phyloP scores from a whole-genome alignment of 78 protist species.

The Monosiga brevicollis region DNA sequence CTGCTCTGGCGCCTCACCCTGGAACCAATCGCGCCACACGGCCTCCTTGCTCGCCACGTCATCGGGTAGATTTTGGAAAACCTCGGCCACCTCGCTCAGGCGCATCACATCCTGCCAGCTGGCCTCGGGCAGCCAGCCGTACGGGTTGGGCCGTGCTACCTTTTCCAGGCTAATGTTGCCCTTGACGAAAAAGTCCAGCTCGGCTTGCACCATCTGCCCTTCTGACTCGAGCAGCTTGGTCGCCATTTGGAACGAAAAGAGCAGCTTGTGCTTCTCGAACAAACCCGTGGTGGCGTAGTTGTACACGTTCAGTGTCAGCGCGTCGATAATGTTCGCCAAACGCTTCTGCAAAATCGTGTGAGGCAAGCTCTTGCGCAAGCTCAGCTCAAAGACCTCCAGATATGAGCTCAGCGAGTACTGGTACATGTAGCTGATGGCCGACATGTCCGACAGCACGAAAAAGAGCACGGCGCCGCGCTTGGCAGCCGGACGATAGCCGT shows the following conservation, averaged over 20 bases:
- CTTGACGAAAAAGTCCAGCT: slow-evolving; percentile 76
- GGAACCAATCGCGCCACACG: slow-evolving; percentile 67
- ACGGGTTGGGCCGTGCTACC: slow-evolving; percentile 10
- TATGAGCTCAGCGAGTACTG: slow-evolving; percentile 75
- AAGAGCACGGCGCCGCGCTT: slow-evolving; percentile 78
- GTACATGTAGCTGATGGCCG: slow-evolving; percentile 69
- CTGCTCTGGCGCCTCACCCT: slow-evolving; percentile 60
- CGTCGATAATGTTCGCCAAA: slow-evolving; percentile 48
- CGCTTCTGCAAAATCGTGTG: slow-evolving; percentile 35
- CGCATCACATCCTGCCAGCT: slow-evolving; percentile 67
- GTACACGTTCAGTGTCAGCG: slow-evolving; percentile 62
- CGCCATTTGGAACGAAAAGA: slow-evolving; percentile 72
- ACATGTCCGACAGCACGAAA: slow-evolving; percentile 54
- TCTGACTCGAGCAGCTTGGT: slow-evolving; percentile 34
- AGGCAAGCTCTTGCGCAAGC: slow-evolving; percentile 26
- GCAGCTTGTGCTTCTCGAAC: slow-evolving; percentile 72
- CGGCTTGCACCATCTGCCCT: slow-evolving; percentile 11
- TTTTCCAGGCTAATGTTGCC: slow-evolving; percentile 57
- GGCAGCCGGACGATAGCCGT: slow-evolving; percentile 64
- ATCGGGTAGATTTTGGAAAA: neutral
- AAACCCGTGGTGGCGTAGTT: slow-evolving; percentile 66
- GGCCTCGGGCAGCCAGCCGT: slow-evolving; percentile 37
- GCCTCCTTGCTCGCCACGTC: neutral
- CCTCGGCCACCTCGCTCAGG: slow-evolving; percentile 14
- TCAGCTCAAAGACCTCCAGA: slow-evolving; percentile 56